Conservation (phyloP, 306 rosid species). For the Cicer yamashitae region DNA sequence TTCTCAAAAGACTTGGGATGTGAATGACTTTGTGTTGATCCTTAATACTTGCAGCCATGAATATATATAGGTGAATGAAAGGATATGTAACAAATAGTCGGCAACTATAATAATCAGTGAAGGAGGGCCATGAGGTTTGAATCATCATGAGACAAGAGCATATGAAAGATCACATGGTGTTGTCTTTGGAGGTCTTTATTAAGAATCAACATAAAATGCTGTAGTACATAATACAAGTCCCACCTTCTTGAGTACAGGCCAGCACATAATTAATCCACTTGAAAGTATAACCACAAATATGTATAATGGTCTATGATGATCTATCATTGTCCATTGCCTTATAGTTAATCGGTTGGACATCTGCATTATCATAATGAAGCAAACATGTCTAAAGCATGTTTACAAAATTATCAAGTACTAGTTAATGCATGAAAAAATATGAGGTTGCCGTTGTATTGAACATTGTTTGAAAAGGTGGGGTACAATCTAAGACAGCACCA, state of each 20-base stretch:
- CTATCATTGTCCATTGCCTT: conserved; percentile 6
- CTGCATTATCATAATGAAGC: conserved; percentile 13
- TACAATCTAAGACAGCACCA: background rate
- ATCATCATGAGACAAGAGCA: conserved; percentile 37
- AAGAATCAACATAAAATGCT: background rate
- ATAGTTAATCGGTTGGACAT: conserved; percentile 10
- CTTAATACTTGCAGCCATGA: conserved; percentile 5
- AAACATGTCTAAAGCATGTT: conserved; percentile 41
- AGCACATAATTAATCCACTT: background rate
- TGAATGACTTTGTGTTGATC: conserved; percentile 31
- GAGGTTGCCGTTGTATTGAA: background rate
- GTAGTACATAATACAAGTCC: background rate
- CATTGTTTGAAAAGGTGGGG: background rate
- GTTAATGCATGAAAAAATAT: conserved; percentile 12
- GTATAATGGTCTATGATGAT: background rate
- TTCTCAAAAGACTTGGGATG: conserved; percentile 17
- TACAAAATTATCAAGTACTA: background rate
- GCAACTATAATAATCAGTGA: background rate
- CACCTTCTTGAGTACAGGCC: background rate
- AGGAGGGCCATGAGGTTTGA: background rate
- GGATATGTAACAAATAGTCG: conserved; percentile 5
- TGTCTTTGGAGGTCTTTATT: conserved; percentile 30
- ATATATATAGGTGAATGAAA: conserved; percentile 48
- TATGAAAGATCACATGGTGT: conserved; percentile 45
- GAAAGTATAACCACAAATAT: background rate